phyloP scores from a whole-genome alignment of 2,329 filamentous ascomycete species.

The Colletotrichum gloeosporioides region DNA sequence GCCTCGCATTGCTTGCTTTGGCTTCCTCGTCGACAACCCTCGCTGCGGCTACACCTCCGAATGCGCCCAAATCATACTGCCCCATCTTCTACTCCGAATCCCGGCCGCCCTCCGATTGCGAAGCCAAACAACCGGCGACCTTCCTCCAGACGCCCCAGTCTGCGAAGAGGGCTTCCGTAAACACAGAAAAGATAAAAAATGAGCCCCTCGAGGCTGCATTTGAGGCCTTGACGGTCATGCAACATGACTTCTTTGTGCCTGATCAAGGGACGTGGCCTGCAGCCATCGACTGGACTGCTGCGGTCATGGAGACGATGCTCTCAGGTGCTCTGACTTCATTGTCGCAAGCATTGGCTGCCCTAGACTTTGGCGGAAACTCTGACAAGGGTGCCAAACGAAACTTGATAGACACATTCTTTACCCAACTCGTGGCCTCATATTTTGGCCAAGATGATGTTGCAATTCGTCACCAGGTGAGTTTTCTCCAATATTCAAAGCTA shows the following conservation, averaged over 20 bases:
- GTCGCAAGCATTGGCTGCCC: conserved; percentile 59
- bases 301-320: conserved; percentile 81
- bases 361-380: conserved; percentile 36
- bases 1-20: conserved; percentile 5
- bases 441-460: conserved; percentile 83
- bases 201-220: conserved; percentile 56
- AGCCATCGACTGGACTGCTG: conserved; percentile 92
- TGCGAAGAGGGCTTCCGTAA: not conserved
- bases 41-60: not conserved
- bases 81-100: conserved; percentile 21
- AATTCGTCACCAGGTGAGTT: conserved; percentile 63
- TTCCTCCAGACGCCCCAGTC: conserved; percentile 3
- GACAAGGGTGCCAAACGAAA: conserved; percentile 69
- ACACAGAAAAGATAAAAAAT: conserved; percentile 14
- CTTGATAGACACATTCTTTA: conserved; percentile 82
- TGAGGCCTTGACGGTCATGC: conserved; percentile 75
- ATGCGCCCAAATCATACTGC: conserved; percentile 12
- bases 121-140: not conserved
- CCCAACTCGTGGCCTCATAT: conserved; percentile 78
- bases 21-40: not conserved
- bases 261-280: conserved; percentile 84
- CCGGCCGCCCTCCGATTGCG: conserved; percentile 13
- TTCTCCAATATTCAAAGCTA: not conserved
- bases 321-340: conserved; percentile 76
- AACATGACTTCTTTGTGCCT: conserved; percentile 76